Percentiles rank a stretch among this genome's conserved stretches.
These are phyloP conservation scores for Aureobasidium sp. DNA, from an alignment of 2,329 filamentous ascomycete genomes.

Conservation along the genomic window DNA sequence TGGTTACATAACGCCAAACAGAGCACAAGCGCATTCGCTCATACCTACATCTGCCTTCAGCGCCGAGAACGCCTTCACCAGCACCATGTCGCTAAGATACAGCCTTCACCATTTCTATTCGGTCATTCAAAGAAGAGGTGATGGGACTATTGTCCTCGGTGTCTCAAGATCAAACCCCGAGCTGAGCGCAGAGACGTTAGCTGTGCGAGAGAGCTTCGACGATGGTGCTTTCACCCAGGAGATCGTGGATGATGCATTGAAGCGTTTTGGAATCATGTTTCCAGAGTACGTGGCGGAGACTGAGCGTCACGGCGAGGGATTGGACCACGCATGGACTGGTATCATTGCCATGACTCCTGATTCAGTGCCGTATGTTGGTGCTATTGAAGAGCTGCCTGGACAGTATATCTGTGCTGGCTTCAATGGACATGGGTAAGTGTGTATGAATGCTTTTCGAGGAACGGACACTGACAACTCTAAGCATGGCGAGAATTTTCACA, in stretches of 20 bases:
- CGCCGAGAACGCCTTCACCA: slow-evolving; percentile 29
- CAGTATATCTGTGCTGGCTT: slow-evolving; percentile 46
- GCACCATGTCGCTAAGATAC: slow-evolving; percentile 42
- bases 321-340: slow-evolving; percentile 42
- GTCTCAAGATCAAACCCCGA: slow-evolving; percentile 37
- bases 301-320: slow-evolving; percentile 35
- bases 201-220: slow-evolving; percentile 30
- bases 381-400: slow-evolving; percentile 34
- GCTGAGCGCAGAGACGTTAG: slow-evolving; percentile 20
- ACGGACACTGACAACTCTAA: neutral
- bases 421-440: slow-evolving; percentile 38
- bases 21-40: slow-evolving; percentile 40
- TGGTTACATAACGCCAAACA: slow-evolving; percentile 35
- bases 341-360: slow-evolving; percentile 42
- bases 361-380: slow-evolving; percentile 41
- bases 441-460: too few relatives aligned
- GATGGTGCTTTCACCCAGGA: slow-evolving; percentile 36
- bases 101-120: slow-evolving; percentile 44
- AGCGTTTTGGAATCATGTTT: slow-evolving; percentile 32
- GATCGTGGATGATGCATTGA: slow-evolving; percentile 33
- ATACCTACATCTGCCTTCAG: slow-evolving; percentile 35
- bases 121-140: slow-evolving; percentile 38
- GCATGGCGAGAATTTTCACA: slow-evolving; percentile 41
- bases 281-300: slow-evolving; percentile 20
- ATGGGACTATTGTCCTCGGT: slow-evolving; percentile 40